A percentile compares a stretch with the other conserved stretches of the same genome.
Evolutionary conservation across 2,329 filamentous ascomycete genomes (phyloP).

Genomic region (Claviceps pazoutovae): DNA sequence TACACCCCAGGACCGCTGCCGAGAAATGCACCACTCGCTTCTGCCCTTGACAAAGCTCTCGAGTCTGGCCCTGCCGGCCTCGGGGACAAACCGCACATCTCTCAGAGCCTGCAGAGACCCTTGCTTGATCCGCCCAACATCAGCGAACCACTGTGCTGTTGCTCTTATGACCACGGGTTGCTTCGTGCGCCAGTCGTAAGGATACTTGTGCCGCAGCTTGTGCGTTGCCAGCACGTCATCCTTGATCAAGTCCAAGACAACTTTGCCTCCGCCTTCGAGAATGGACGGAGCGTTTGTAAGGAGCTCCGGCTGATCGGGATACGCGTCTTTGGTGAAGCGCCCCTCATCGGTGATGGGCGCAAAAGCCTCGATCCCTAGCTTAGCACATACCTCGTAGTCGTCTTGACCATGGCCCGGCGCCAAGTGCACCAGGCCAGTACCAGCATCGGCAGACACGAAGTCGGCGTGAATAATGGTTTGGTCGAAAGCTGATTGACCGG

Average conservation of each 20-base stretch:
- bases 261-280: slow-evolving; percentile 51
- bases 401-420: slow-evolving; percentile 95
- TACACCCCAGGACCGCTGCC: slow-evolving; percentile 91
- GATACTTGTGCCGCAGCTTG: slow-evolving; percentile 78
- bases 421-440: slow-evolving; percentile 86
- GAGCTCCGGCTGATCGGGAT: slow-evolving; percentile 51
- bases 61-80: slow-evolving; percentile 57
- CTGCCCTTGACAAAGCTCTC: slow-evolving; percentile 77
- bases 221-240: slow-evolving; percentile 55
- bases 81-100: slow-evolving; percentile 65
- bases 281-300: slow-evolving; percentile 59
- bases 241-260: slow-evolving; percentile 55
- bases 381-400: slow-evolving; percentile 72
- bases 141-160: slow-evolving; percentile 95
- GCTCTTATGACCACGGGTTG: slow-evolving; percentile 80
- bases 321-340: slow-evolving; percentile 65
- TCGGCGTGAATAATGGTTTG: slow-evolving; percentile 70
- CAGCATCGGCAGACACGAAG: slow-evolving; percentile 83
- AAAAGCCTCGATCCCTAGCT: slow-evolving; percentile 56
- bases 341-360: slow-evolving; percentile 77
- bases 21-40: slow-evolving; percentile 95
- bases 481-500: slow-evolving; percentile 36
- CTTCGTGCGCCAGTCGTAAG: slow-evolving; percentile 96
- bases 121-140: slow-evolving; percentile 70
- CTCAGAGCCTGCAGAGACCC: slow-evolving; percentile 56